A percentile compares a stretch with the other conserved stretches of the same genome.
Evolutionary conservation across 495 filamentous ascomycete species (phyloP).

Genomic region (Lichina pygmaea): DNA sequence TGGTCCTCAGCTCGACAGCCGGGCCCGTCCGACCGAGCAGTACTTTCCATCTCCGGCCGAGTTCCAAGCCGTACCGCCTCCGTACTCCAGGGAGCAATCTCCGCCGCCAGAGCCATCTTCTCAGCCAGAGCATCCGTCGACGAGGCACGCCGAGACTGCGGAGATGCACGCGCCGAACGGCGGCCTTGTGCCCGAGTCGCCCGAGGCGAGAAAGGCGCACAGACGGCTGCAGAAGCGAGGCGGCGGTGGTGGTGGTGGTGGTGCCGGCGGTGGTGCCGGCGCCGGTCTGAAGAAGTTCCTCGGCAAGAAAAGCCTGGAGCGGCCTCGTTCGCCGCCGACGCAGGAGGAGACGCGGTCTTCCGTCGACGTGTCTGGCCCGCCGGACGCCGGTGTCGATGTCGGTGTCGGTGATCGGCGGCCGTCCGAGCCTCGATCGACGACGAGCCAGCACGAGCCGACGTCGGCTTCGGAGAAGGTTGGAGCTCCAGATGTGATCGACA

Average conservation of each 20-base stretch:
- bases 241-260: constrained; percentile 11
- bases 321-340: too few relatives aligned
- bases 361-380: too few relatives aligned
- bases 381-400: too few relatives aligned
- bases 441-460: too few relatives aligned
- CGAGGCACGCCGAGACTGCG: not conserved
- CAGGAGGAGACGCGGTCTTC: too few relatives aligned
- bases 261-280: constrained; percentile 11
- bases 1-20: not conserved
- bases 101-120: not conserved
- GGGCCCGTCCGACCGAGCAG: not conserved
- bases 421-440: too few relatives aligned
- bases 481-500: too few relatives aligned
- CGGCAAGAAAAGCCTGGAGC: constrained; percentile 11
- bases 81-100: not conserved
- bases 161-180: not conserved
- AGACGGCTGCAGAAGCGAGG: constrained; percentile 27
- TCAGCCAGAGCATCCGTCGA: not conserved
- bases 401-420: too few relatives aligned
- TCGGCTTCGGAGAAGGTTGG: too few relatives aligned
- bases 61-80: not conserved
- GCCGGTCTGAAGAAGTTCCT: constrained; percentile 34
- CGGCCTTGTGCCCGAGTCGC: not conserved
- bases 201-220: not conserved
- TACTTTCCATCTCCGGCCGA: not conserved